Evolutionary conservation across 306 rosid species (phyloP).

Genomic region (apple (Malus domestica)): DNA sequence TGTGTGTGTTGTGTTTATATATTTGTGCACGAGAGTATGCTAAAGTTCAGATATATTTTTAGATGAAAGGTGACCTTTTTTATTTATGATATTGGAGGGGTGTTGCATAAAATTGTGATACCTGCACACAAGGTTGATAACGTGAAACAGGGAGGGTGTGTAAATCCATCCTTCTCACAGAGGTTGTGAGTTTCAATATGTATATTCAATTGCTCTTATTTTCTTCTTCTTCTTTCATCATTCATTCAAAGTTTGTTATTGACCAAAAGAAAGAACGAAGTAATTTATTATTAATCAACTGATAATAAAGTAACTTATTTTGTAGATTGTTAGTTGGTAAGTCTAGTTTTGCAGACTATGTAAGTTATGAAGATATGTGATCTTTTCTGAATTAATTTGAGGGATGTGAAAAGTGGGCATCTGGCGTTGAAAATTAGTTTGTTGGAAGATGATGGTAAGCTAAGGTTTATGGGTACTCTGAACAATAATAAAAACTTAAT

Average conservation of each 20-base stretch:
- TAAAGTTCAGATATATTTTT: background rate
- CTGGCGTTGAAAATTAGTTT: background rate
- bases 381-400: background rate
- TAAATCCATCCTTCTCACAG: no score
- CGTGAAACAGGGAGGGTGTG: no score
- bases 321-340: background rate
- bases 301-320: background rate
- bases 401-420: background rate
- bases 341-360: background rate
- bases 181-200: no score
- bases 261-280: background rate
- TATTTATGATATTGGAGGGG: background rate
- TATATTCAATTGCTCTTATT: no score
- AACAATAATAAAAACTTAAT: background rate
- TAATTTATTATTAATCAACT: background rate
- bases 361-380: background rate
- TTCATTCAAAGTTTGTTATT: background rate
- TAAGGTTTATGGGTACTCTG: background rate
- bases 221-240: background rate
- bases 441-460: background rate
- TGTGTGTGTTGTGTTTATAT: no score
- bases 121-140: no score
- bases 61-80: background rate
- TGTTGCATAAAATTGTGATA: background rate
- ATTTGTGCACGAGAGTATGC: no score